Percentiles rank a stretch among this genome's conserved stretches.
phyloP scores from a whole-genome alignment of 805 yeast species.

The Pichia nanzhaoensis region DNA sequence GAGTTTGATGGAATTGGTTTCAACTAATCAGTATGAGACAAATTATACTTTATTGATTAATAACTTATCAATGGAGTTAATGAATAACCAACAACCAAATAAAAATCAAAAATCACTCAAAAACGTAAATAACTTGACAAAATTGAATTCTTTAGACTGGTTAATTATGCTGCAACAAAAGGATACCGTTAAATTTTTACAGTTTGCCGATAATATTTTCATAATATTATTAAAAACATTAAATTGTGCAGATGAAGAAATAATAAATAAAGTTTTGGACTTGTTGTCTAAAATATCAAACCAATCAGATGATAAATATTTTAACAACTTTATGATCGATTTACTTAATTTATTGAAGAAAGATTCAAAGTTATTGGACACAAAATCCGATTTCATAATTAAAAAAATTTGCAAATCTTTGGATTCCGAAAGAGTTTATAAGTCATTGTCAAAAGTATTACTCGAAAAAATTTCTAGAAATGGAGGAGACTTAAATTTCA shows the following conservation, averaged over 20 bases:
- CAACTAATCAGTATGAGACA: constrained; percentile 24
- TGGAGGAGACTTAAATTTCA: constrained; percentile 59
- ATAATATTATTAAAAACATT: constrained; percentile 70
- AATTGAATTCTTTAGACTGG: constrained; percentile 88
- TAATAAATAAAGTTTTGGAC: constrained; percentile 65
- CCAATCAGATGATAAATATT: constrained; percentile 67
- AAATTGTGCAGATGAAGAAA: constrained; percentile 65
- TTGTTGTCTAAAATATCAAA: constrained; percentile 66
- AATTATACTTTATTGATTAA: constrained; percentile 60
- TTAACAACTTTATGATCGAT: constrained; percentile 67
- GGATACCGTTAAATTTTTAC: constrained; percentile 51
- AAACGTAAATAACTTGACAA: constrained; percentile 38
- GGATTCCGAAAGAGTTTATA: constrained; percentile 76
- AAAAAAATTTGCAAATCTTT: constrained; percentile 77
- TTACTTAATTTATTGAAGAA: constrained; percentile 62
- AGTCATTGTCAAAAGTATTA: constrained; percentile 70
- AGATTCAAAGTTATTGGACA: constrained; percentile 60
- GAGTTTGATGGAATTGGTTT: constrained; percentile 46
- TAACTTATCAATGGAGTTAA: constrained; percentile 64
- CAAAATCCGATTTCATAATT: constrained; percentile 75
- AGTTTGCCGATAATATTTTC: constrained; percentile 57
- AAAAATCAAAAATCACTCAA: neutral
- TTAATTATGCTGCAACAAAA: constrained; percentile 70
- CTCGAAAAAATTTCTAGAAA: constrained; percentile 29
- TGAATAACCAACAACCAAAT: constrained; percentile 15